Conservation (phyloP, 192 early-diverging fungal species). For the Backusella morwellensis region DNA sequence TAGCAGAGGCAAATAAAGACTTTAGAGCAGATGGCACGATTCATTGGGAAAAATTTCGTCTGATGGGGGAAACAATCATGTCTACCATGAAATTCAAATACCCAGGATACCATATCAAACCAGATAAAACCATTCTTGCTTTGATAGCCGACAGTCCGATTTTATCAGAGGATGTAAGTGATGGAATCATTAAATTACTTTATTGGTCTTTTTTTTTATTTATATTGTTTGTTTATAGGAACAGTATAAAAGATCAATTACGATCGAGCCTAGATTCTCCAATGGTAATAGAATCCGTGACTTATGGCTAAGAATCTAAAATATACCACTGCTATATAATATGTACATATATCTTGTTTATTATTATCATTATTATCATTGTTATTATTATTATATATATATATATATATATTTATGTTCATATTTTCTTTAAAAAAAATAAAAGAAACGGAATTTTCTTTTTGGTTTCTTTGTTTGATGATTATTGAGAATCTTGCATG, state of each 20-base stretch:
- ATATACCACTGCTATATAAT: neutral
- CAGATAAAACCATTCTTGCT: slow-evolving; percentile 20
- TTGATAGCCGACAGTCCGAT: slow-evolving; percentile 26
- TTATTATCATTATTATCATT: neutral
- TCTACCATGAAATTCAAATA: slow-evolving; percentile 25
- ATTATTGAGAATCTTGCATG: neutral
- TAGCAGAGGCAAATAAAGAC: slow-evolving; percentile 72
- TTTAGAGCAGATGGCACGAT: slow-evolving; percentile 58
- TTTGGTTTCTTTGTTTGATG: neutral
- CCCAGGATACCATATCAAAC: slow-evolving; percentile 17
- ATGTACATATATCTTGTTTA: neutral
- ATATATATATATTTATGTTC: too few relatives aligned
- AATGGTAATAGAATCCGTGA: slow-evolving; percentile 20
- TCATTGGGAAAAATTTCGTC: slow-evolving; percentile 71
- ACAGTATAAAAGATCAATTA: slow-evolving; percentile 14
- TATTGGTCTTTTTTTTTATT: neutral
- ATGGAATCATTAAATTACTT: neutral
- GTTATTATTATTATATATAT: neutral
- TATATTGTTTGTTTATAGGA: neutral
- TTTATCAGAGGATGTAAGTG: slow-evolving; percentile 28
- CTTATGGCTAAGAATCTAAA: slow-evolving; percentile 16
- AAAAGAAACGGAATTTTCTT: neutral
- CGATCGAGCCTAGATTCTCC: slow-evolving; percentile 13
- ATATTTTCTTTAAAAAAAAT: neutral
- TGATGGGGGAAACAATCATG: slow-evolving; percentile 47